Conservation (phyloP, 768 basidiomycete species). For the Suillus luteus region DNA sequence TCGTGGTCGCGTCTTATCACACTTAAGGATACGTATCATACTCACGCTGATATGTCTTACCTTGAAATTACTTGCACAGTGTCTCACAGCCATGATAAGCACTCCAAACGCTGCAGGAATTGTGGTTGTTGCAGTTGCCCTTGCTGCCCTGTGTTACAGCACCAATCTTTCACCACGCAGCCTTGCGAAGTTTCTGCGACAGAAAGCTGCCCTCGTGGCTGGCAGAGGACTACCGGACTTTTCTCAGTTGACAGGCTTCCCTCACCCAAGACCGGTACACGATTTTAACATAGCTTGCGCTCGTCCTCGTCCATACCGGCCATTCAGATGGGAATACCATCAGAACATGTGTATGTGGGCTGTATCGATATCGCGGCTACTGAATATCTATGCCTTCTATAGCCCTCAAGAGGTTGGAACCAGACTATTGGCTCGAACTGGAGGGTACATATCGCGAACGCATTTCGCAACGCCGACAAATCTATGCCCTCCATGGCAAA, state of each 20-base stretch:
- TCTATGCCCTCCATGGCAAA: conserved; percentile 42
- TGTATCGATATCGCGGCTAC: neutral
- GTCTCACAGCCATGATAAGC: conserved; percentile 15
- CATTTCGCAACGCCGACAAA: conserved; percentile 42
- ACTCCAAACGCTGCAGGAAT: conserved; percentile 9
- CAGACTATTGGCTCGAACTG: conserved; percentile 59
- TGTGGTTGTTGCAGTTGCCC: conserved; percentile 11
- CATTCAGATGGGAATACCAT: conserved; percentile 57
- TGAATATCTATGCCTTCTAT: conserved; percentile 1
- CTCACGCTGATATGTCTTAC: neutral
- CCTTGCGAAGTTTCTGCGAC: conserved; percentile 5
- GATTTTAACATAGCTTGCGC: conserved; percentile 46
- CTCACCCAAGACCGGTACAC: conserved; percentile 41
- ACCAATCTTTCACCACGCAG: neutral
- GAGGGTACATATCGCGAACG: conserved; percentile 51
- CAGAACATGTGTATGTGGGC: conserved; percentile 52
- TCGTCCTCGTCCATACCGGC: conserved; percentile 53
- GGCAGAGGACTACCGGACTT: conserved; percentile 37
- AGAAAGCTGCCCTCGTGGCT: conserved; percentile 1
- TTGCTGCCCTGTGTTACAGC: conserved; percentile 9
- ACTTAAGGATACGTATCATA: neutral
- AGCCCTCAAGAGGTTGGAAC: conserved; percentile 51
- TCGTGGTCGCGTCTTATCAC: conserved; percentile 2
- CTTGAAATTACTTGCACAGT: no score
- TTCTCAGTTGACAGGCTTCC: conserved; percentile 45